Evolutionary conservation across 1,284 basidiomycete species (phyloP).

Genomic region (Tylopilus orsonianus): DNA sequence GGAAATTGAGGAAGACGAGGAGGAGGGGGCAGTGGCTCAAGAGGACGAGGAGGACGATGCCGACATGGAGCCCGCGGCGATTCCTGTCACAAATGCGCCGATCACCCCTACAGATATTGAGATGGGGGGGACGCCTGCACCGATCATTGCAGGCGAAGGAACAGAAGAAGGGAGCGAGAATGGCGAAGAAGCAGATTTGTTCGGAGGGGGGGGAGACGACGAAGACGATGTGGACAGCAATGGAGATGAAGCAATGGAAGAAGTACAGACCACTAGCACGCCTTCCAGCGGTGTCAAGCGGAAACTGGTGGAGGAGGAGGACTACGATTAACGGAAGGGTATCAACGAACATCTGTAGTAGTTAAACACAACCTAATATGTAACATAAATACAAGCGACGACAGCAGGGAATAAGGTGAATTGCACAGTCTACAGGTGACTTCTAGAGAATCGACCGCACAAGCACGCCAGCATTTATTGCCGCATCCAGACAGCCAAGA

Average conservation of each 20-base stretch:
- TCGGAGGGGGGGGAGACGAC: slow-evolving; percentile 64
- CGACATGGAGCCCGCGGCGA: slow-evolving; percentile 58
- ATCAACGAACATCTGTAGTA: slow-evolving; percentile 14
- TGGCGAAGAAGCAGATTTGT: slow-evolving; percentile 60
- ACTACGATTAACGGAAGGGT: slow-evolving; percentile 58
- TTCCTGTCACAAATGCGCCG: slow-evolving; percentile 35
- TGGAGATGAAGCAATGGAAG: slow-evolving; percentile 65
- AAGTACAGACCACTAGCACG: slow-evolving; percentile 54
- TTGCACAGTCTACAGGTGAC: background rate
- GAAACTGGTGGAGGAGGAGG: slow-evolving; percentile 80
- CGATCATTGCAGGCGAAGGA: slow-evolving; percentile 39
- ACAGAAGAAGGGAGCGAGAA: slow-evolving; percentile 66
- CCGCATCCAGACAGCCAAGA: slow-evolving; percentile 35
- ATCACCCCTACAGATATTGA: slow-evolving; percentile 64
- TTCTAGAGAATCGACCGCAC: background rate
- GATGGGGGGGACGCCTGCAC: slow-evolving; percentile 47
- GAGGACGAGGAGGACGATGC: slow-evolving; percentile 56
- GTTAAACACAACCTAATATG: slow-evolving; percentile 25
- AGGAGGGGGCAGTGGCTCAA: slow-evolving; percentile 13
- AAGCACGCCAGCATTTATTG: slow-evolving; percentile 8
- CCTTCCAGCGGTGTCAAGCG: slow-evolving; percentile 67
- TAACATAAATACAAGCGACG: slow-evolving; percentile 28
- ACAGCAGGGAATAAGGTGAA: background rate
- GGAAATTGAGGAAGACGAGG: slow-evolving; percentile 62
- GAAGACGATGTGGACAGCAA: slow-evolving; percentile 69